Evolutionary conservation across 805 yeast genomes (phyloP).

Genomic region (Candida berthetii): DNA sequence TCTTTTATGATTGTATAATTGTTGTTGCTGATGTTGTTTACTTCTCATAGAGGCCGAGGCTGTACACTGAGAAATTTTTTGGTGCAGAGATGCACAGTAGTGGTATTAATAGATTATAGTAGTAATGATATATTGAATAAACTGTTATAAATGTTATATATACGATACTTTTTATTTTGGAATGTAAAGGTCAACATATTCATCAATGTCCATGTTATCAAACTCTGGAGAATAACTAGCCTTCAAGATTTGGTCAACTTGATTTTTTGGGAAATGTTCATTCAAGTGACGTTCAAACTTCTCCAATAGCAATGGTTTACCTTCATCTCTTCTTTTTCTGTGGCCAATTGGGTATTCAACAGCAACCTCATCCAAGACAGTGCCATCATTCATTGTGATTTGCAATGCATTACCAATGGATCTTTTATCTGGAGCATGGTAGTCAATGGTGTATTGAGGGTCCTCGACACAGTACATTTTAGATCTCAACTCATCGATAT

Average conservation of each 20-base stretch:
- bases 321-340: conserved; percentile 51
- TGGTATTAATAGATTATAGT: no score
- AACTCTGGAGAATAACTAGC: conserved; percentile 26
- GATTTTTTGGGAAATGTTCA: conserved; percentile 33
- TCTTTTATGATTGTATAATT: no score
- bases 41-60: no score
- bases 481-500: conserved; percentile 42
- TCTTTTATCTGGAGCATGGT: conserved; percentile 51
- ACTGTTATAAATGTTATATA: no score
- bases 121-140: no score
- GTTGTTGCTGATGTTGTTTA: no score
- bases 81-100: no score
- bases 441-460: conserved; percentile 39
- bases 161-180: background rate
- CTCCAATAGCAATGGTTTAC: conserved; percentile 43
- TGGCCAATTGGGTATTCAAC: conserved; percentile 58
- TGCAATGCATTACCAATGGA: conserved; percentile 49
- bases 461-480: conserved; percentile 53
- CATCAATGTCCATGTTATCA: conserved; percentile 38
- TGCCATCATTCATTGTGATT: conserved; percentile 47
- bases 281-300: conserved; percentile 47
- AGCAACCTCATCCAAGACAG: conserved; percentile 42
- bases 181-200: conserved; percentile 37
- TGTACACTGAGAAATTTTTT: no score
- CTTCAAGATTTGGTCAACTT: conserved; percentile 32